Base-by-base conservation (phyloP, 129 eudicot genomes). In the Lactuca sativa region DNA sequence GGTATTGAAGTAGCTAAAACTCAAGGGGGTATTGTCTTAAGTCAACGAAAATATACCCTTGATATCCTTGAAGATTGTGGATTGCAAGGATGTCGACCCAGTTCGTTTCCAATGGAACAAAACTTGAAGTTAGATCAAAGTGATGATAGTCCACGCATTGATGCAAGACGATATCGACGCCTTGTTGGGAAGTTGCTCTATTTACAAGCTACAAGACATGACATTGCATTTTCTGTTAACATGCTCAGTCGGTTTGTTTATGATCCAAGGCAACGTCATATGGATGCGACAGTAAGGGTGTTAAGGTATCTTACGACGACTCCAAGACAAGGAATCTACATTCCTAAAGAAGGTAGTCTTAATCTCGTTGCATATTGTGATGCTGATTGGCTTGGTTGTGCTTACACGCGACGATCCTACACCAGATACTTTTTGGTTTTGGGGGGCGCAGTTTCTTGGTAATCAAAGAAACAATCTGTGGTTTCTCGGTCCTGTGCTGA, bases 41-140 rank as follows among this genome's bases (percentile, higher is more conserved):
- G 49, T 10, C 64, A 64, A 51, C 33, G 63, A 12, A 63, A 73
- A 41, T 73, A 73, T 36, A 64, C 53, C 2, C n/a, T 53, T 0
- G 63, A 73, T 16, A 13, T 73, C 2, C 31, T 73, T 0, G 18
- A 2, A 55, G 60, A 18, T 17, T 14, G 53, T 31, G 69, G 61
- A 0, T 3, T 44, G 10, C 14, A 54, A 3, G 67, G 47, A 1
- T 13, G 62, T 16, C 31, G 52, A 5, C 69, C 52, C 0, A 11
- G 34, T 2, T 2, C 4, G 3, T 8, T 33, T 7, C 77, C 61
- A 0, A 72, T 62, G 38, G 53, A 47, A 3, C 61, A 61, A 30
- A 72, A 72, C 11, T 33, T n/a, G 7, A 32, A 32, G 14, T 13
- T 60, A 3, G 44, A 31, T 60, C n/a, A 1, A 6, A 6, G 47